These are phyloP conservation scores for Stagonosporopsis vannaccii DNA, from an alignment of 2,329 filamentous ascomycete genomes.

Conservation along the genomic window DNA sequence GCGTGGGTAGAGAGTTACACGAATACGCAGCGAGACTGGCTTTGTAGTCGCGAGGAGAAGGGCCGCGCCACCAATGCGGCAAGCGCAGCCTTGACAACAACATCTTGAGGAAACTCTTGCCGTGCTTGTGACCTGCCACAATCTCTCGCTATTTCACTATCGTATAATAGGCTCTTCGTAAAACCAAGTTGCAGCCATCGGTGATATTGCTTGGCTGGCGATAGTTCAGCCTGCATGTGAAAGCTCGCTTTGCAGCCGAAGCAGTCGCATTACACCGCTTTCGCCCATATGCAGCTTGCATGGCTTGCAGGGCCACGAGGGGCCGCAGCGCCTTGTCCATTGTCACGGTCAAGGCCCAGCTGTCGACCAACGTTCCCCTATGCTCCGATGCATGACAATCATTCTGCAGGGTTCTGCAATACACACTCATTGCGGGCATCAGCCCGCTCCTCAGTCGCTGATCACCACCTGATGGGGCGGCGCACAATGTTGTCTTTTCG, in stretches of 20 bases:
- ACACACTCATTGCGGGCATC: neutral
- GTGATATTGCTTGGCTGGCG: neutral
- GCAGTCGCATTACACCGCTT: slow-evolving; percentile 5
- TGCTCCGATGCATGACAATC: slow-evolving; percentile 14
- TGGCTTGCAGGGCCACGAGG: slow-evolving; percentile 15
- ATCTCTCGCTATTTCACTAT: neutral
- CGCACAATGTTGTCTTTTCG: neutral
- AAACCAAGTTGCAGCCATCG: neutral
- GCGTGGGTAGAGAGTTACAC: slow-evolving; percentile 18
- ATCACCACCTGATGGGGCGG: neutral
- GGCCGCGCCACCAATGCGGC: neutral
- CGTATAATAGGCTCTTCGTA: slow-evolving; percentile 1
- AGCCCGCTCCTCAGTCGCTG: neutral
- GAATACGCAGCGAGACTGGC: slow-evolving; percentile 16
- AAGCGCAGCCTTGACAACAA: slow-evolving; percentile 12
- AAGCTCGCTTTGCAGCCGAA: slow-evolving; percentile 13
- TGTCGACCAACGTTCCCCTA: slow-evolving; percentile 2
- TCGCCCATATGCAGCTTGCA: neutral
- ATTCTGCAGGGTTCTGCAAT: neutral
- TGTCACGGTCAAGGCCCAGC: neutral
- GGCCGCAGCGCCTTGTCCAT: neutral
- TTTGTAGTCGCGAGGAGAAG: slow-evolving; percentile 2
- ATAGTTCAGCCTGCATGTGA: neutral
- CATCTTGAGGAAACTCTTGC: neutral
- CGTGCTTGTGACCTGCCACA: slow-evolving; percentile 1